Evolutionary conservation across 2,329 filamentous ascomycete genomes (phyloP), one percentile per base, ranked within the genome.

Genomic region (Fusarium solani-melongenae): DNA sequence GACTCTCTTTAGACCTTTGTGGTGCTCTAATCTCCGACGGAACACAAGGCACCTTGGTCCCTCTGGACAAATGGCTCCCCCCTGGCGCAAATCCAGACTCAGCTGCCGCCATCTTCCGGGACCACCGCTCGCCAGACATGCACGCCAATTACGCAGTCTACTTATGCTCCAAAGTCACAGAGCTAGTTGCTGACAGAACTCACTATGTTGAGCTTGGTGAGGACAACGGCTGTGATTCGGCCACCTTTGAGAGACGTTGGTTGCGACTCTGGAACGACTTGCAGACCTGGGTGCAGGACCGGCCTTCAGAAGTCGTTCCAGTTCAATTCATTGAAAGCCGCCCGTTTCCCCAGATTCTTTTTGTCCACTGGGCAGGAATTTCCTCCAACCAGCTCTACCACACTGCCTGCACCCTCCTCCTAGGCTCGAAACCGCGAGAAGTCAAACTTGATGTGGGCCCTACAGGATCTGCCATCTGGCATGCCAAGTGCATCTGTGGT

Each of bases 61-160:
- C 85, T 80, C 66, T 78, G 5, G 66, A 74, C 27, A 85, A 85
- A 65, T 90, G 87, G 88, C 82, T 87, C 4, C 82, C 84, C 0
- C 80, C 82, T 8, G 82, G 82, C 24, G 78, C 82, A 12, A 72
- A 82, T 14, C 79, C 82, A 20, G 76, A 80, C 7, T 81, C 83
- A 20, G 82, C 83, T 5, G 77, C 79, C 17, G 72, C 78, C 49
- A 72, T 86, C 64, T 83, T 86, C 73, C 77, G 78, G 14, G 69
- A 76, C 17, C 70, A 74, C 12, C 61, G 67, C n/a, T 75, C 76
- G 6, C 82, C 86, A 6, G 89, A 91, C 71, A 89, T 88, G 84
- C 86, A 89, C 69, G 89, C 89, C 34, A 91, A 91, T 72, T 88
- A 88, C 71, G 84, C 88, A 9, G 88, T 91, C 3, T 91, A 88